Base-by-base conservation (phyloP, 1,284 basidiomycete genomes). In the Ustilago shanxiensis region DNA sequence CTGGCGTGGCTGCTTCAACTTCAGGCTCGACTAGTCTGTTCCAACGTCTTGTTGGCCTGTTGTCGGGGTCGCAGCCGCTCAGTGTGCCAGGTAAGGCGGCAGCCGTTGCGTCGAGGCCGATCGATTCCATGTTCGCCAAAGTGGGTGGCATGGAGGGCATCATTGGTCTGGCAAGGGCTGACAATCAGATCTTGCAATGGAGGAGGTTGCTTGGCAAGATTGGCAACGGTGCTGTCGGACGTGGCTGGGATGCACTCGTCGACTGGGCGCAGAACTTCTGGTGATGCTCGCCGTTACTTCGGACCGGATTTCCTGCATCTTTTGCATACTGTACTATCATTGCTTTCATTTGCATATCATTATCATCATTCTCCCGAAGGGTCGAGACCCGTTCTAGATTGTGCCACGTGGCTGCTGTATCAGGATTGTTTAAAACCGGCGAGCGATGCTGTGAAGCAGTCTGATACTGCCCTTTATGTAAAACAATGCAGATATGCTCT, bases 241-340 rank as follows among this genome's bases (percentile, higher is more conserved):
- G 70, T 37, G 68, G 64, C 3, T 83, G 80, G 80, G 74, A 82
- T 54, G 69, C 69, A 26, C 60, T 74, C 20, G 75, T 81, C 8
- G 80, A 83, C 18, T 77, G 76, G 73, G 69, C 74, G 20, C 78
- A 79, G 66, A 74, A 66, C 61, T 79, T 72, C 50, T 79, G 68
- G 74, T 71, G 59, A 72, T 53, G 20, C 20, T 9, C 16, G 6
- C 8, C n/a, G n/a, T n/a, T n/a, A n/a, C 7, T 4, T 16, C n/a
- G 49, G 28, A 64, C 10, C 26, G 35, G 41, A 26, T 14, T 47
- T 31, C 44, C 24, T 22, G 8, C 5, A 33, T 14, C 50, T 4
- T 31, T 29, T 20, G 31, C 31, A 52, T 52, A n/a, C 26, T 31
- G 22, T 26, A 31, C 44, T 26, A 22, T 57, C 10, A 41, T 57